phyloP scores from a whole-genome alignment of 1,284 basidiomycete genomes.

The Ceratobasidium theobromae region DNA sequence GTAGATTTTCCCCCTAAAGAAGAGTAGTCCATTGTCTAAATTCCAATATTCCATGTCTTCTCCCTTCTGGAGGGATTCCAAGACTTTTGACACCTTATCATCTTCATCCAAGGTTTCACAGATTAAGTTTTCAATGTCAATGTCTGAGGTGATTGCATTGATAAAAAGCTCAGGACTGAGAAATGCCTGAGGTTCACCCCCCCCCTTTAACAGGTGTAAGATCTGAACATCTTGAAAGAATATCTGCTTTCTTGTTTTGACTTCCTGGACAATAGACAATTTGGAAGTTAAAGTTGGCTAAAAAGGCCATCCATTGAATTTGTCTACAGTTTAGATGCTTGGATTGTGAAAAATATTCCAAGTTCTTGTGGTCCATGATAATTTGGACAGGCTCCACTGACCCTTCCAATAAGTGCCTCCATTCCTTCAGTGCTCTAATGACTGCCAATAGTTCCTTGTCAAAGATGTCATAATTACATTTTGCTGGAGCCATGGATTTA shows the following conservation, averaged over 20 bases:
- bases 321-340: background rate
- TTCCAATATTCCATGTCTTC: background rate
- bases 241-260: background rate
- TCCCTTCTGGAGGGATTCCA: background rate
- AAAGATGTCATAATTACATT: conserved; percentile 13
- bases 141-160: background rate
- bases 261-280: background rate
- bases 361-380: background rate
- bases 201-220: background rate
- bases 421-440: background rate
- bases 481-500: conserved; percentile 34
- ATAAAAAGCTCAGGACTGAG: background rate
- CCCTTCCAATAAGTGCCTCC: background rate
- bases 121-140: background rate
- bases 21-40: background rate
- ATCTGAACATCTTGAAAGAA: background rate
- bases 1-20: background rate
- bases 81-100: background rate
- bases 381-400: background rate
- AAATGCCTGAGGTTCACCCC: background rate
- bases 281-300: background rate
- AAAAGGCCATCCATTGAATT: background rate
- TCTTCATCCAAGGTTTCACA: background rate
- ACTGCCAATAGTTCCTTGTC: conserved; percentile 13
- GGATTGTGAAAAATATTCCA: background rate